phyloP scores from a whole-genome alignment of 148 eudicot genomes.

The Arbutus unedo region DNA sequence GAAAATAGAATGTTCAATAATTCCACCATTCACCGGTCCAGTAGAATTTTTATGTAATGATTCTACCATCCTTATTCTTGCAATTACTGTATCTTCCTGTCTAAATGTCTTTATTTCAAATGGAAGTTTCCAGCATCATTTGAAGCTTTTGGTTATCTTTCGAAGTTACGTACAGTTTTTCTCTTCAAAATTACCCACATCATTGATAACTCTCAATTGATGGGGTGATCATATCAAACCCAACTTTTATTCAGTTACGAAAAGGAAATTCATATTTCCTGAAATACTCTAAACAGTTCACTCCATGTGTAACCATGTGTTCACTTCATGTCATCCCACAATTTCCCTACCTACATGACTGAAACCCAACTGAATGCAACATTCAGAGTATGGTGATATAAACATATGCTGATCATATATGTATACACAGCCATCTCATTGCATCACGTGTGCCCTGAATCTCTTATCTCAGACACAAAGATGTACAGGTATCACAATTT shows the following conservation, averaged over 20 bases:
- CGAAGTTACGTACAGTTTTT: neutral
- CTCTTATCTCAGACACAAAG: neutral
- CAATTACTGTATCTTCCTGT: neutral
- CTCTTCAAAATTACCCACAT: neutral
- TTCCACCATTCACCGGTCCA: neutral
- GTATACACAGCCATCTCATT: neutral
- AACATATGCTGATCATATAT: neutral
- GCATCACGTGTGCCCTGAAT: neutral
- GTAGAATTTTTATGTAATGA: neutral
- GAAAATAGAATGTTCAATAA: neutral
- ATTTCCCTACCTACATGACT: neutral
- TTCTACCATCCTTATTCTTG: neutral
- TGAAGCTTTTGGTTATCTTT: neutral
- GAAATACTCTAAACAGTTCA: neutral
- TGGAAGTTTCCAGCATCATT: neutral
- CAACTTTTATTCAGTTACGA: neutral
- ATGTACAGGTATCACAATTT: neutral
- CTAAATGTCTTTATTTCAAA: neutral
- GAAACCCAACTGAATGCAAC: neutral
- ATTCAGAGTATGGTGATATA: neutral
- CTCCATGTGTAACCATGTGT: neutral
- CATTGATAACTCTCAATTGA: neutral
- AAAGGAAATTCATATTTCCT: neutral
- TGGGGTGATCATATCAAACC: neutral
- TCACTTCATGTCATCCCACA: neutral